A percentile compares a stretch with the other conserved stretches of the same genome.
Evolutionary conservation across 306 rosid genomes (phyloP).

Genomic region (Vigna trinervia): DNA sequence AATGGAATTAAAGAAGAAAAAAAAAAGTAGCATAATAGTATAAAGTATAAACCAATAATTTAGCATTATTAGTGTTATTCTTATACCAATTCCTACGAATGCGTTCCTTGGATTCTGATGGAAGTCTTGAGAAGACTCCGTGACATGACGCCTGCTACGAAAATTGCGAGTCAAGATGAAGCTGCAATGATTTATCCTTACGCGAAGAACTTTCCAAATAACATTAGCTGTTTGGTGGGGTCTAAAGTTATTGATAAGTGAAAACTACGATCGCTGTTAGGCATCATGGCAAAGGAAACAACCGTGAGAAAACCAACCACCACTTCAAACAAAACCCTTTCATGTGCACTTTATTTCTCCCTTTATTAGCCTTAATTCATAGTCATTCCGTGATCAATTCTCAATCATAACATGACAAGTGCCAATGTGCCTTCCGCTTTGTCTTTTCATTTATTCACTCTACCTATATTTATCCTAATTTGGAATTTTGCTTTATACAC

Average conservation of each 20-base stretch:
- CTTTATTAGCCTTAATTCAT: slow-evolving; percentile 38
- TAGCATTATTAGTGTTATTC: not conserved
- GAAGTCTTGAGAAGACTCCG: slow-evolving; percentile 4
- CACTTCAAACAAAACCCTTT: slow-evolving; percentile 1
- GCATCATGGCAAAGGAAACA: slow-evolving; percentile 5
- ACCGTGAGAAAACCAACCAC: slow-evolving; percentile 38
- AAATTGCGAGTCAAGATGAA: slow-evolving; percentile 31
- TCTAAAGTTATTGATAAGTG: slow-evolving; percentile 44
- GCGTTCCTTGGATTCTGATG: slow-evolving; percentile 40
- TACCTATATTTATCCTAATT: too few species aligned
- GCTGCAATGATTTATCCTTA: slow-evolving; percentile 35
- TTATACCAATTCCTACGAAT: not conserved
- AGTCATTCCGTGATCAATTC: slow-evolving; percentile 44
- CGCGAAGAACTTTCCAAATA: slow-evolving; percentile 36
- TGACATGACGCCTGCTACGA: slow-evolving; percentile 29
- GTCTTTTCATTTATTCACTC: too few species aligned
- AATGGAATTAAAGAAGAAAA: too few species aligned
- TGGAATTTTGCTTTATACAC: too few species aligned
- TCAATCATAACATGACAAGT: slow-evolving; percentile 38
- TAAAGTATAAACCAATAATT: not conserved
- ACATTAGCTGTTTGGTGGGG: slow-evolving; percentile 38
- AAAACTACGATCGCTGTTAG: slow-evolving; percentile 26
- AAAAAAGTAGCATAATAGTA: not conserved
- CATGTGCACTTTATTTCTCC: slow-evolving; percentile 12
- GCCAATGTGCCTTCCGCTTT: slow-evolving; percentile 7